These are phyloP conservation scores for Penicillium canescens DNA, from an alignment of 495 filamentous ascomycete species.

Conservation along the genomic window DNA sequence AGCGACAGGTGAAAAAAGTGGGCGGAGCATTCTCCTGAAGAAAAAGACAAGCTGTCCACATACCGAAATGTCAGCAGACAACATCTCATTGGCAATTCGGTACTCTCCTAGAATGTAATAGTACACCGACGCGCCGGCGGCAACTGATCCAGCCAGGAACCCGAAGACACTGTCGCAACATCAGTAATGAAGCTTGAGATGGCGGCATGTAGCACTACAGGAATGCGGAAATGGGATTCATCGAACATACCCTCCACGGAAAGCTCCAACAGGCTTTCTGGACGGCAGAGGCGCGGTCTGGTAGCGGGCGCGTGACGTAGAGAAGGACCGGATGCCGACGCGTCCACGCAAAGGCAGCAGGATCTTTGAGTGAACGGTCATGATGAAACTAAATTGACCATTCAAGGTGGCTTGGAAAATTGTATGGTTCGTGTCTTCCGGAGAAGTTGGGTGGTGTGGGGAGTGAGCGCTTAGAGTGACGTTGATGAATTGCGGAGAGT, in stretches of 20 bases:
- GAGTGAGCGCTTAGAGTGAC: conserved; percentile 29
- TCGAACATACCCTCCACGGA: conserved; percentile 81
- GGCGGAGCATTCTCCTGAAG: neutral
- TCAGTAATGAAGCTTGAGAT: neutral
- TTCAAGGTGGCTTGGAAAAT: neutral
- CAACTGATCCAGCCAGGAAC: conserved; percentile 83
- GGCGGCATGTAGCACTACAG: neutral
- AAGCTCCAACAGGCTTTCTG: conserved; percentile 84
- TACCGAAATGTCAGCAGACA: conserved; percentile 97
- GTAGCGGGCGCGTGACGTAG: conserved; percentile 35
- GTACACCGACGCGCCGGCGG: conserved; percentile 80
- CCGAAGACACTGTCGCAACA: conserved; percentile 70
- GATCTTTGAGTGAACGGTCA: conserved; percentile 23
- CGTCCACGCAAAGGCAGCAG: conserved; percentile 26
- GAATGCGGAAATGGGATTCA: neutral
- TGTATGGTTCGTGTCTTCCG: conserved; percentile 8
- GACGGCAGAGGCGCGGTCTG: conserved; percentile 55
- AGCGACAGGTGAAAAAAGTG: too few relatives aligned
- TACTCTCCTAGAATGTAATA: conserved; percentile 93
- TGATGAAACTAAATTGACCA: conserved; percentile 18
- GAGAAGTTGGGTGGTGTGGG: conserved; percentile 13
- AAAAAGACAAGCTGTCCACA: conserved; percentile 34
- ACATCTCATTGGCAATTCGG: conserved; percentile 85
- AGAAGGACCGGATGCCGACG: conserved; percentile 35
- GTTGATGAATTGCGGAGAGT: conserved; percentile 26